These are phyloP conservation scores for Moringa oleifera DNA, from an alignment of 345 rosid genomes.

Conservation along the genomic window DNA sequence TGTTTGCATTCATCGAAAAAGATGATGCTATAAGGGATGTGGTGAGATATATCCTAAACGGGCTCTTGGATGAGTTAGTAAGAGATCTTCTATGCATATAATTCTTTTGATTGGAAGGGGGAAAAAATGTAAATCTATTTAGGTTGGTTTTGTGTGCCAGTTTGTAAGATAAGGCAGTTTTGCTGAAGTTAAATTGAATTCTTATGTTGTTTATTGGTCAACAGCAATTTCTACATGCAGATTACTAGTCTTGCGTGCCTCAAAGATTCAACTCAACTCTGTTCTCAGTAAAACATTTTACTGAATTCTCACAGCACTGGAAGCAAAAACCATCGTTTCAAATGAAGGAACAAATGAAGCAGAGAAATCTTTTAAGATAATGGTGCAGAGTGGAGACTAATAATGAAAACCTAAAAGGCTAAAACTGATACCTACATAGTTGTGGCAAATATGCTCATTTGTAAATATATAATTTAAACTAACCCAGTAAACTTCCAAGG, in stretches of 20 bases:
- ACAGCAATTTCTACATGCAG: background rate
- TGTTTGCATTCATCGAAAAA: constrained; percentile 46
- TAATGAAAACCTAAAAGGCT: too few species aligned
- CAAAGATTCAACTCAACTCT: background rate
- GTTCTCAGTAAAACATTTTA: background rate
- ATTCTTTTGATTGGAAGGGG: background rate
- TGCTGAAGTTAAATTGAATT: background rate
- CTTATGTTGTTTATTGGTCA: background rate
- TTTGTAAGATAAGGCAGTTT: background rate
- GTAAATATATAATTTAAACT: too few species aligned
- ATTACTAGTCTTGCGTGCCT: background rate
- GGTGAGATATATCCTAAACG: constrained; percentile 59
- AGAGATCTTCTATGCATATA: constrained; percentile 45
- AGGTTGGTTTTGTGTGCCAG: constrained; percentile 3
- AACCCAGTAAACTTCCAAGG: too few species aligned
- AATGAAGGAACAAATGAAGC: too few species aligned
- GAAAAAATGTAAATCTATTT: background rate
- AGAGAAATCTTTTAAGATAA: too few species aligned
- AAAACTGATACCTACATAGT: too few species aligned
- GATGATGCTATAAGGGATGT: constrained; percentile 69
- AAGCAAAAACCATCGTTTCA: too few species aligned
- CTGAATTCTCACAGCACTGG: background rate
- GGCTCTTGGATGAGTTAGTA: constrained; percentile 61
- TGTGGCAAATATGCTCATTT: too few species aligned
- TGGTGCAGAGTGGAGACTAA: too few species aligned